Evolutionary conservation across 768 basidiomycete genomes (phyloP).

Genomic region (Trametes cinnabarina): DNA sequence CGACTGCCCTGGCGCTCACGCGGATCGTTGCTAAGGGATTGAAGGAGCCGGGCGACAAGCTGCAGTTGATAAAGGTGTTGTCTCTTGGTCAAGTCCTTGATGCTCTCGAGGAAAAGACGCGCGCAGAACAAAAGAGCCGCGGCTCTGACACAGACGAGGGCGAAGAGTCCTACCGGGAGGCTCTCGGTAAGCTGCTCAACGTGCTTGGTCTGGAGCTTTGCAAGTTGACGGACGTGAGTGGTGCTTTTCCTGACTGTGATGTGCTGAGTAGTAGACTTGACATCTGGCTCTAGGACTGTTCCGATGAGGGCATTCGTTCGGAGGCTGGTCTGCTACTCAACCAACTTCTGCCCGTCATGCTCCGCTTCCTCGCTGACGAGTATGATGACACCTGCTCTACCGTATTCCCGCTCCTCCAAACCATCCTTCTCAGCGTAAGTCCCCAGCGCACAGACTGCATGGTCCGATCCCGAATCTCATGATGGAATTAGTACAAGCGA

Average conservation of each 20-base stretch:
- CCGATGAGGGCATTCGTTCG: constrained; percentile 54
- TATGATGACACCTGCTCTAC: constrained; percentile 88
- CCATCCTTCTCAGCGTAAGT: constrained; percentile 72
- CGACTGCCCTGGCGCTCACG: constrained; percentile 75
- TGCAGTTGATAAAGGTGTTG: constrained; percentile 86
- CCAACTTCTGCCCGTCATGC: constrained; percentile 74
- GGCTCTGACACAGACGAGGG: constrained; percentile 80
- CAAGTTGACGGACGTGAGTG: constrained; percentile 77
- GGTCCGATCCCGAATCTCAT: not conserved
- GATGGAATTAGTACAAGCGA: constrained; percentile 72
- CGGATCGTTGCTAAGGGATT: constrained; percentile 91
- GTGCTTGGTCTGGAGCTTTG: constrained; percentile 77
- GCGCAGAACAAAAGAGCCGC: constrained; percentile 60
- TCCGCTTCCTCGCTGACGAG: constrained; percentile 86
- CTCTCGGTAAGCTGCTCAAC: constrained; percentile 81
- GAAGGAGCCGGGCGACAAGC: constrained; percentile 85
- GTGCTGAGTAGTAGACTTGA: not conserved
- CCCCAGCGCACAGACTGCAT: too few relatives aligned
- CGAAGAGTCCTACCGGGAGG: constrained; percentile 86
- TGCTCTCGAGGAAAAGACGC: constrained; percentile 75
- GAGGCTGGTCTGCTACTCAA: constrained; percentile 65
- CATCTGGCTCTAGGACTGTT: constrained; percentile 47
- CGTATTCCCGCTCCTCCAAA: constrained; percentile 76
- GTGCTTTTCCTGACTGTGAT: not conserved
- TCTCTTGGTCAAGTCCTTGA: constrained; percentile 81